Base-by-base conservation (phyloP, 2,329 filamentous ascomycete genomes). In the Sphaerulina musiva region DNA sequence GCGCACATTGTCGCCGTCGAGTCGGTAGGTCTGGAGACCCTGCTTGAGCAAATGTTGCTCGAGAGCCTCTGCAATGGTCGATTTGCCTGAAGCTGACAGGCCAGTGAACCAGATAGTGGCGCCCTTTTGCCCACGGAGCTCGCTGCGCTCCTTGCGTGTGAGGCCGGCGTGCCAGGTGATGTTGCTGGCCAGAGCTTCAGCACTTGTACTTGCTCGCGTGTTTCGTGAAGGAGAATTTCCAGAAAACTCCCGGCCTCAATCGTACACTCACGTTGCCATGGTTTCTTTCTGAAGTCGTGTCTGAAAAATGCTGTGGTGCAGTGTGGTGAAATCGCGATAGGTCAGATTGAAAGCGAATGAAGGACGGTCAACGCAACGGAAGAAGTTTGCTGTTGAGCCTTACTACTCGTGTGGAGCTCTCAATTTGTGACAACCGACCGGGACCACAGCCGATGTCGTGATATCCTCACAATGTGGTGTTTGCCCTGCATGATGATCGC, bases 101-200 rank as follows among this genome's bases (percentile, higher is more conserved):
- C 93, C 93, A 1, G 93, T 98, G 70, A 98, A 87, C 93, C 93
- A 98, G 75, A 98, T 85, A 54, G 93, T 98, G 71, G 95, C 86
- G 70, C 93, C 93, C 63, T 83, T 82, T 74, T 98, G 93, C 72
- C 85, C 83, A 74, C 89, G 88, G 64, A 82, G 76, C 62, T 79
- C 70, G 73, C 82, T 85, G 73, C 88, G 87, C 80, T 93, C 88
- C 59, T 77, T 73, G 73, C 87, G 86, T 52, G 86, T 86, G 69
- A 93, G 85, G 59, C 86, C 87, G 7, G 84, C 79, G 78, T 93
- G 88, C 88, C 88, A 93, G 72, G 87, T 92, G 72, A 93, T 92
- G 80, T 93, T 93, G 72, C 88, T 93, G 40, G 17, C 32, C n/a
- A 34, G 44, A 17, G 38, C 17, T 34, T 61, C 46, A 59, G 59